Evolutionary conservation across 345 rosid species (phyloP).

Genomic region (Populus davidiana): DNA sequence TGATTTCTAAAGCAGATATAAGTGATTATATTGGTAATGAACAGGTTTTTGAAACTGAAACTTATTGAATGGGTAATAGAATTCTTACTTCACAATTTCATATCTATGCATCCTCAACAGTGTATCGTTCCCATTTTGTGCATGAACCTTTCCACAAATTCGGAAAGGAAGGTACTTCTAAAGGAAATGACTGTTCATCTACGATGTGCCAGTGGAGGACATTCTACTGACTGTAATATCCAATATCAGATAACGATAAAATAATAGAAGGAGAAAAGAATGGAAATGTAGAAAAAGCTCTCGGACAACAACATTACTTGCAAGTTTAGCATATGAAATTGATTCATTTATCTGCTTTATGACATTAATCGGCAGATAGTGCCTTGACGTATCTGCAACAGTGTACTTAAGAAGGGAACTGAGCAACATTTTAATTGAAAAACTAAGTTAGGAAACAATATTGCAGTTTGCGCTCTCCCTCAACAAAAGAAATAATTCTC

Average conservation of each 20-base stretch:
- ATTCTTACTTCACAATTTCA: slow-evolving; percentile 74
- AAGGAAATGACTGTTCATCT: slow-evolving; percentile 86
- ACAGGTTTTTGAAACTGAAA: not conserved
- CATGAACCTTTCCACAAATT: slow-evolving; percentile 90
- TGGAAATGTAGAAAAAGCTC: slow-evolving; percentile 7
- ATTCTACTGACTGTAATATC: slow-evolving; percentile 61
- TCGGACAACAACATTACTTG: slow-evolving; percentile 40
- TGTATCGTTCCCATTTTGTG: slow-evolving; percentile 82
- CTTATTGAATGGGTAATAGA: not conserved
- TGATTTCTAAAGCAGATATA: not conserved
- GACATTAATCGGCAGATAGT: slow-evolving; percentile 63
- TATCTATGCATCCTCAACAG: slow-evolving; percentile 76
- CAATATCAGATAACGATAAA: slow-evolving; percentile 28
- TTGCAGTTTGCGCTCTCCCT: not conserved
- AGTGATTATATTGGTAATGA: not conserved
- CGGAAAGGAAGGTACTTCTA: slow-evolving; percentile 80
- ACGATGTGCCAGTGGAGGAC: slow-evolving; percentile 98
- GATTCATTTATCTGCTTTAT: slow-evolving; percentile 85
- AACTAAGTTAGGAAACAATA: not conserved
- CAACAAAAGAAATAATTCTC: slow-evolving; percentile 13
- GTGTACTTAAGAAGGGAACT: not conserved
- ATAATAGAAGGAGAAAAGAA: slow-evolving; percentile 10
- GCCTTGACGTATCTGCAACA: slow-evolving; percentile 91
- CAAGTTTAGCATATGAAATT: slow-evolving; percentile 94
- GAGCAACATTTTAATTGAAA: slow-evolving; percentile 1